Evolutionary conservation across 805 yeast species (phyloP).

Genomic region (Blastobotrys muscicola): DNA sequence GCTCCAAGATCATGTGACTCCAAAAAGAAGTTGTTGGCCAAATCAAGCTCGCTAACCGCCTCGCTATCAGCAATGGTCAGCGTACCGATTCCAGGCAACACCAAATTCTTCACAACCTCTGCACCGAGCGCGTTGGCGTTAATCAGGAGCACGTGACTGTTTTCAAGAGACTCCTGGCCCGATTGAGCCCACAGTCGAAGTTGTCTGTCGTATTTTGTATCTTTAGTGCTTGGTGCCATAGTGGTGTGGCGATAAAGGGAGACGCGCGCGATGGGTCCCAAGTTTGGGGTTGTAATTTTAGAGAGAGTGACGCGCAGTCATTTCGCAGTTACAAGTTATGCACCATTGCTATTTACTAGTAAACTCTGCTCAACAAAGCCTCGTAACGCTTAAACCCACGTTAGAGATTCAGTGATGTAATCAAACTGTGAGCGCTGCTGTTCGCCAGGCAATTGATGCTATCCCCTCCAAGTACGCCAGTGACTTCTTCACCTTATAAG

Average conservation of each 20-base stretch:
- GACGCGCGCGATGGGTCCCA: background rate
- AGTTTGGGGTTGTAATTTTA: too few relatives aligned
- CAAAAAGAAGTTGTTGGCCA: slow-evolving; percentile 57
- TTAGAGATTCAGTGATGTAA: too few relatives aligned
- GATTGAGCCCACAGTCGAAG: slow-evolving; percentile 72
- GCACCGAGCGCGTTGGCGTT: slow-evolving; percentile 45
- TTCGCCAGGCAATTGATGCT: too few relatives aligned
- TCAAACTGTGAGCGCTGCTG: too few relatives aligned
- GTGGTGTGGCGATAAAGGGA: background rate
- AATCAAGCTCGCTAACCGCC: slow-evolving; percentile 34
- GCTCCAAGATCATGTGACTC: slow-evolving; percentile 35
- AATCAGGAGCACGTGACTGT: slow-evolving; percentile 51
- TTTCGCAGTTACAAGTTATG: too few relatives aligned
- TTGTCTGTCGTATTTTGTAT: slow-evolving; percentile 69
- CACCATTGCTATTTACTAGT: too few relatives aligned
- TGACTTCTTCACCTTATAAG: too few relatives aligned
- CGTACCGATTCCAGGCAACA: slow-evolving; percentile 62
- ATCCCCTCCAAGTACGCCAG: too few relatives aligned
- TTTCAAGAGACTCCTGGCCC: slow-evolving; percentile 59
- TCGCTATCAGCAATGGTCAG: slow-evolving; percentile 48
- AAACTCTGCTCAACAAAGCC: too few relatives aligned
- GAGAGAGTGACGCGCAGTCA: too few relatives aligned
- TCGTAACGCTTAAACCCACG: too few relatives aligned
- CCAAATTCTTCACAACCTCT: slow-evolving; percentile 69
- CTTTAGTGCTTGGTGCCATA: slow-evolving; percentile 12